Evolutionary conservation across 2,329 filamentous ascomycete genomes (phyloP).

Genomic region (Beauveria pseudobassiana): DNA sequence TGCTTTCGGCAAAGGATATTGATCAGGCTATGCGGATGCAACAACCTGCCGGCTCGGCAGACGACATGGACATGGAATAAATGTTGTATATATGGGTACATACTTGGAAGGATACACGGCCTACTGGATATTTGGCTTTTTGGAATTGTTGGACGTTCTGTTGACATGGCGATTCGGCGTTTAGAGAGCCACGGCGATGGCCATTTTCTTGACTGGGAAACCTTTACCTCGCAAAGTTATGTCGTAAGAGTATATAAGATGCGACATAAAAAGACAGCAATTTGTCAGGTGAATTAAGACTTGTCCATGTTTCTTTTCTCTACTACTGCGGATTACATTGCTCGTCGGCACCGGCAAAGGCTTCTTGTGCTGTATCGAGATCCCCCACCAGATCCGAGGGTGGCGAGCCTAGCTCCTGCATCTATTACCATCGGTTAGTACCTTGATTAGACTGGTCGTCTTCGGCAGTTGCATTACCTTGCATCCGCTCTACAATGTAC

Average conservation of each 20-base stretch:
- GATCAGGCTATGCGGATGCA: constrained; percentile 18
- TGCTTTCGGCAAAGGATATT: constrained; percentile 19
- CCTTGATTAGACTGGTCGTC: too few relatives aligned
- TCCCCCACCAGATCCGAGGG: constrained; percentile 87
- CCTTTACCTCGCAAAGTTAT: constrained; percentile 2
- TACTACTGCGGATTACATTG: constrained; percentile 54
- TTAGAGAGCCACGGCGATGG: background rate
- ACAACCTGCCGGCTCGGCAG: constrained; percentile 11
- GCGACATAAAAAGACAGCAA: constrained; percentile 6
- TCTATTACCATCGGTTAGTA: constrained; percentile 45
- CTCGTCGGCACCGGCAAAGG: constrained; percentile 52
- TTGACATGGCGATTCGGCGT: background rate
- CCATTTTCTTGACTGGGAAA: background rate
- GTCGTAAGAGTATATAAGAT: constrained; percentile 22
- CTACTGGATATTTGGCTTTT: background rate
- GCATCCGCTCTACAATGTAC: constrained; percentile 96
- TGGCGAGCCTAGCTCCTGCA: constrained; percentile 92
- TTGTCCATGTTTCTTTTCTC: background rate
- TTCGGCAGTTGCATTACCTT: constrained; percentile 55
- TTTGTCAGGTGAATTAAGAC: background rate
- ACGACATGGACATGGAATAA: constrained; percentile 8
- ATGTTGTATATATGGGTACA: background rate
- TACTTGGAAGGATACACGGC: background rate
- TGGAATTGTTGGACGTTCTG: background rate
- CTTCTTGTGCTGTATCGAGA: constrained; percentile 74